A percentile compares a stretch with the other conserved stretches of the same genome.
Conservation (phyloP, 768 basidiomycete genomes). For the Termitomyces sp. region DNA sequence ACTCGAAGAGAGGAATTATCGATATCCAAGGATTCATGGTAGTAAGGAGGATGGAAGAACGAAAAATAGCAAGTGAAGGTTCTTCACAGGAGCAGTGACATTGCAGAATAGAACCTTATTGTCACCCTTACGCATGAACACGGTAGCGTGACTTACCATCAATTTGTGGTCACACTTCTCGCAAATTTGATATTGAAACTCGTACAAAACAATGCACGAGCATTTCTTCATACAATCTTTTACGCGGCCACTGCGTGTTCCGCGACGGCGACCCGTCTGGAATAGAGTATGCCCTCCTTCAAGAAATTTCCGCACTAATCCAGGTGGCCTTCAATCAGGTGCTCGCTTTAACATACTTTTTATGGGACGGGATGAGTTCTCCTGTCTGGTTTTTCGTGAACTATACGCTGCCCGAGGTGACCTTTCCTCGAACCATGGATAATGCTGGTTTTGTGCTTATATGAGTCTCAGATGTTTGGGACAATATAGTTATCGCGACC, state of each 20-base stretch:
- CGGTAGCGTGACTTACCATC: not conserved
- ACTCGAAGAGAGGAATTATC: no score
- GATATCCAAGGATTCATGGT: no score
- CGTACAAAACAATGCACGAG: not conserved
- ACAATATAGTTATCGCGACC: constrained; percentile 60
- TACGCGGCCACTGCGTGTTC: not conserved
- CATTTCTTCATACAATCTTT: not conserved
- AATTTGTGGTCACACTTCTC: not conserved
- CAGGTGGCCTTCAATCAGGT: not conserved
- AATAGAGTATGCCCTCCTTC: not conserved
- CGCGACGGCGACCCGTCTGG: not conserved
- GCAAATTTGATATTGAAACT: not conserved
- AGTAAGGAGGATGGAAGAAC: no score
- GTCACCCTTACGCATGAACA: no score
- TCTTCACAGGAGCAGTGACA: no score
- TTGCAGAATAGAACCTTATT: no score
- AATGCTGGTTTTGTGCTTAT: not conserved
- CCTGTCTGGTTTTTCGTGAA: constrained; percentile 63
- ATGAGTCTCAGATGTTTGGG: constrained; percentile 68
- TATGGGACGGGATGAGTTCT: constrained; percentile 87
- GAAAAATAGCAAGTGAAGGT: no score
- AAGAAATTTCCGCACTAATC: not conserved
- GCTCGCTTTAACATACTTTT: constrained; percentile 71
- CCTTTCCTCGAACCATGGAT: not conserved
- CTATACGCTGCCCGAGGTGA: constrained; percentile 60